phyloP scores from a whole-genome alignment of 306 rosid genomes.

The Vigna reflexopilosa region DNA sequence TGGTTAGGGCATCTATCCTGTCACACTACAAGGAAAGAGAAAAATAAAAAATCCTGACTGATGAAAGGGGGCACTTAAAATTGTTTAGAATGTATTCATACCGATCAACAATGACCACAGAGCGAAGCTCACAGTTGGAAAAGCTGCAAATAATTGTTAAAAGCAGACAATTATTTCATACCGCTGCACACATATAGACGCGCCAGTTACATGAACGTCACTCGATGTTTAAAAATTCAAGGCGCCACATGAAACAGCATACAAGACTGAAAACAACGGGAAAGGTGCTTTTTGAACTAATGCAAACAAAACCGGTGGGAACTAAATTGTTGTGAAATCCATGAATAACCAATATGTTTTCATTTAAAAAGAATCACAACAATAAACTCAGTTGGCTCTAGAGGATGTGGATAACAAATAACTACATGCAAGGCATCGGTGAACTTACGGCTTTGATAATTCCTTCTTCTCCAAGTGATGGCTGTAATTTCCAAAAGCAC shows the following conservation, averaged over 20 bases:
- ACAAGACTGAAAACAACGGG: background rate
- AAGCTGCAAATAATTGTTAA: conserved; percentile 64
- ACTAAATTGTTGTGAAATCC: background rate
- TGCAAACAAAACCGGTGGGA: background rate
- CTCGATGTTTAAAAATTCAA: background rate
- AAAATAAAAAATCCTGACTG: conserved; percentile 12
- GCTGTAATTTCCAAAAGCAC: conserved; percentile 63
- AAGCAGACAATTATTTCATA: conserved; percentile 20
- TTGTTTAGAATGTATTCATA: conserved; percentile 35
- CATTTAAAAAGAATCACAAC: background rate
- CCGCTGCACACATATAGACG: background rate
- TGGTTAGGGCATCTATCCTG: conserved; percentile 53
- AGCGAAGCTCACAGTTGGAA: conserved; percentile 78
- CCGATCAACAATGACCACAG: conserved; percentile 71
- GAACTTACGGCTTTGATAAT: conserved; percentile 69
- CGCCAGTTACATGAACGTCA: background rate
- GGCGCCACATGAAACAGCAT: background rate
- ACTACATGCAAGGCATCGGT: conserved; percentile 23
- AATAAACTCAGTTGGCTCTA: background rate
- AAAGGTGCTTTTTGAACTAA: background rate
- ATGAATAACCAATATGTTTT: background rate
- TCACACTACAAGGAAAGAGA: conserved; percentile 51
- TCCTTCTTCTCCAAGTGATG: conserved; percentile 62
- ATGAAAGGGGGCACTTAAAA: background rate
- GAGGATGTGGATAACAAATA: conserved; percentile 1